Evolutionary conservation across 2,329 filamentous ascomycete species (phyloP).

Genomic region (Mycosphaerella sp.): DNA sequence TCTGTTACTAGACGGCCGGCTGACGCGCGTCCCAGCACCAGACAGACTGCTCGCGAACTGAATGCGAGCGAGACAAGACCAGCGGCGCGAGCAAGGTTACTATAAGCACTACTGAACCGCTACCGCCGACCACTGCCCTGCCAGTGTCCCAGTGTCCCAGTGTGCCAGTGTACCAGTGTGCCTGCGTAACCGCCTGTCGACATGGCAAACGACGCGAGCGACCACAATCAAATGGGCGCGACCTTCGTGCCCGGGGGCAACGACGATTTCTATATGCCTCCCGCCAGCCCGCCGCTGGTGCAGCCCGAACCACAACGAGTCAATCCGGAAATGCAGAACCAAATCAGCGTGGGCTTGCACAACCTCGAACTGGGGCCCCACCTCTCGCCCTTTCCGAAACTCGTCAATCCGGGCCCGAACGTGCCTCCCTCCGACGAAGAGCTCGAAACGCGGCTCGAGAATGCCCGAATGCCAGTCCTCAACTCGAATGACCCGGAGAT

Average conservation of each 20-base stretch:
- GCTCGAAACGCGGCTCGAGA: constrained; percentile 82
- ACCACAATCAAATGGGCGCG: constrained; percentile 42
- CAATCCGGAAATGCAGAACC: constrained; percentile 75
- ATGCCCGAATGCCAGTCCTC: constrained; percentile 73
- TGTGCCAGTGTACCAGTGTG: background rate
- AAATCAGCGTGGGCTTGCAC: constrained; percentile 92
- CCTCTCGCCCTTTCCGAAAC: constrained; percentile 86
- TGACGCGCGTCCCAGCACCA: constrained; percentile 1
- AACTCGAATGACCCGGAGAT: constrained; percentile 93
- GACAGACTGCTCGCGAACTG: background rate
- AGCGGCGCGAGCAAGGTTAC: background rate
- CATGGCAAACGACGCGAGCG: constrained; percentile 20
- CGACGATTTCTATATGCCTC: constrained; percentile 61
- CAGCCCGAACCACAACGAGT: constrained; percentile 60
- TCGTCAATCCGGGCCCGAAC: constrained; percentile 71
- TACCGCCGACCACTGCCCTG: too few relatives aligned
- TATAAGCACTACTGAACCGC: background rate
- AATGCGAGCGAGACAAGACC: background rate
- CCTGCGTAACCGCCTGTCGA: background rate
- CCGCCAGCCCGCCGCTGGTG: constrained; percentile 53
- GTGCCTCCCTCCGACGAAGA: constrained; percentile 92
- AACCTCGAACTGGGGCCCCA: constrained; percentile 71
- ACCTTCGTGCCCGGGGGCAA: constrained; percentile 62
- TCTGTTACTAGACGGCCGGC: constrained; percentile 3
- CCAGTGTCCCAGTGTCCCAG: background rate